phyloP scores from a whole-genome alignment of 1,139 yeast genomes.

The Magnusiomyces suaveolens region DNA sequence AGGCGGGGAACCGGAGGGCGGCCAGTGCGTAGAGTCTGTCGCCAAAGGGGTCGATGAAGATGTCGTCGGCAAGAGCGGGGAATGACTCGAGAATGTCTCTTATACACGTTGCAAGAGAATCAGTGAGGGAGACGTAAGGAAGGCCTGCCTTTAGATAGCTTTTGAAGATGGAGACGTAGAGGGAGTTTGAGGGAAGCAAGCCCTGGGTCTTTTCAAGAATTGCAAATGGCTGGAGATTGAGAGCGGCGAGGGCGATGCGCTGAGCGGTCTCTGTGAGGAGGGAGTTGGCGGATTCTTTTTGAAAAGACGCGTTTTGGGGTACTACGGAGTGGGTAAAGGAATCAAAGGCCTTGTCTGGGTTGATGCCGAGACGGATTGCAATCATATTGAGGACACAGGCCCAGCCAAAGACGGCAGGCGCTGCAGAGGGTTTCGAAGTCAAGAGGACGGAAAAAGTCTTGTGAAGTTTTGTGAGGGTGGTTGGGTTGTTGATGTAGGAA shows the following conservation, averaged over 20 bases:
- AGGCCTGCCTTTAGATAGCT: constrained; percentile 50
- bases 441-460: constrained; percentile 25
- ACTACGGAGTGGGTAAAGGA: constrained; percentile 21
- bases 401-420: constrained; percentile 62
- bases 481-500: constrained; percentile 40
- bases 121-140: constrained; percentile 54
- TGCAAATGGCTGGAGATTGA: constrained; percentile 38
- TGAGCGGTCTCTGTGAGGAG: constrained; percentile 18
- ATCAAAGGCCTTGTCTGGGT: constrained; percentile 22
- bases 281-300: constrained; percentile 9
- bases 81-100: constrained; percentile 43
- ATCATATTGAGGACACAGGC: constrained; percentile 54
- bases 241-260: constrained; percentile 32
- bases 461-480: constrained; percentile 38
- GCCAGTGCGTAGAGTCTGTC: constrained; percentile 49
- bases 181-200: constrained; percentile 37
- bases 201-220: constrained; percentile 36
- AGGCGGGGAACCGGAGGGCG: constrained; percentile 68
- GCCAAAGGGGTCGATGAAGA: constrained; percentile 49
- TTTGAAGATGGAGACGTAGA: constrained; percentile 50
- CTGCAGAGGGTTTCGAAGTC: constrained; percentile 32
- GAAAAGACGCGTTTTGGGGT: constrained; percentile 7
- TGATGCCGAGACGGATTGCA: constrained; percentile 40
- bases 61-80: constrained; percentile 49
- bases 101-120: constrained; percentile 44